Evolutionary conservation across 1,284 basidiomycete genomes (phyloP), one percentile per base, ranked within the genome.

Genomic region (Cutaneotrichosporon sp.): DNA sequence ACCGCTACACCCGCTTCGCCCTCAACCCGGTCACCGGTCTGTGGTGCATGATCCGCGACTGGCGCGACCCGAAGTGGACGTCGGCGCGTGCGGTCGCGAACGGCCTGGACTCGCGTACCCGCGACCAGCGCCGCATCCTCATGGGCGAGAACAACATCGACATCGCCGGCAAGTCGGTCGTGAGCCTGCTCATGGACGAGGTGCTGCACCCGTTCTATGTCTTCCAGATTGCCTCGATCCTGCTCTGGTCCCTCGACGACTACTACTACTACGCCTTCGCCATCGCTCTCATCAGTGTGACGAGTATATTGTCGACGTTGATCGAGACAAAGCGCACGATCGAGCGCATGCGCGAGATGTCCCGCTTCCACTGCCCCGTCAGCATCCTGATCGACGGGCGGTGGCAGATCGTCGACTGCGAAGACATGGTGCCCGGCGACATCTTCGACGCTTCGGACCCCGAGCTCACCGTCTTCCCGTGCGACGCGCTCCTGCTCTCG

Each of bases 191-290:
- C 13, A 82, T 98, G 45, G 94, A 99, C 70, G 97, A 97, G 84
- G 85, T 94, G 55, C 89, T 97, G 34, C 94, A 97, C 75, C 94
- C 94, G 0, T 97, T 97, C 80, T 97, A 97, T 74, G 90, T 99
- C 60, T 99, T 99, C 78, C 97, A 99, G 84, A 89, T 99, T 68
- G 94, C 94, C 53, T 97, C 93, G 65, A 91, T 99, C 69, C 81
- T 92, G 25, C 82, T 99, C 11, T 99, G 97, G 97, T 90, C 89
- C 3, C 71, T 98, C 59, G 97, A 99, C 72, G 86, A 98, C 74
- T 95, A 97, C 74, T 95, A 91, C 77, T 97, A 97, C 75, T 99
- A 99, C 77, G 97, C 95, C 3, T 95, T 95, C 70, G 98, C 95
- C 72, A 99, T 99, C 68, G 92, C 89, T 38, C 81, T 95, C 56